Base-by-base conservation (phyloP, 192 early-diverging fungal genomes). In the Ambispora gerdemannii region DNA sequence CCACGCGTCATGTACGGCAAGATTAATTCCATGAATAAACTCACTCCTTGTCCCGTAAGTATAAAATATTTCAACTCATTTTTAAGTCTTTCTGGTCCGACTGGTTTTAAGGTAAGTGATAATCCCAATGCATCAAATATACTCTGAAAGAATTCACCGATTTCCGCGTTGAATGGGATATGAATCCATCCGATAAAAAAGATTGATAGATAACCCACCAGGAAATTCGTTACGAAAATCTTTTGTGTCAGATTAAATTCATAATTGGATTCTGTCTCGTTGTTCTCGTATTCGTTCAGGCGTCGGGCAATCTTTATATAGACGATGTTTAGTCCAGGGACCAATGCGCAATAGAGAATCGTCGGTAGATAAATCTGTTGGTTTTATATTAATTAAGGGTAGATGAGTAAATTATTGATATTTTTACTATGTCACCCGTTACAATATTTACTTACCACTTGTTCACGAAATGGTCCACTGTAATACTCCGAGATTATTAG, bases 111-210 rank as follows among this genome's bases (percentile, higher is more conserved):
- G 19, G 76, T 73, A 38, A 80, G 63, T 7, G 79, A 62, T 24
- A 80, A 35, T 0, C 79, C 79, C 10, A 58, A 47, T 0, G 20
- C 25, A 27, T 70, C 35, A 47, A 60, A 56, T n/a, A 77, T 68
- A 30, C 31, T 52, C 58, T 80, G 70, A 20, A 91, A 75, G 59
- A 74, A 82, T 19, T 78, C 68, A 32, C 88, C 83, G 67, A 97
- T 80, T 19, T 76, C 64, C 35, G 89, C 85, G 34, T 87, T 88
- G 66, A 91, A 85, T 0, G 95, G 95, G 74, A 97, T 92, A 76
- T 92, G 92, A 30, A 94, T 71, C 84, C 90, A 93, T 4, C 90
- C 92, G n/a, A 88, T 90, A 76, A 96, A 79, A 51, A 95, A 88
- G 71, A 96, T 82, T 11, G 93, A 90, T 17, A 95, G 81, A 76